These are phyloP conservation scores for Citrus cavaleriei DNA, from an alignment of 345 rosid species.

Conservation along the genomic window DNA sequence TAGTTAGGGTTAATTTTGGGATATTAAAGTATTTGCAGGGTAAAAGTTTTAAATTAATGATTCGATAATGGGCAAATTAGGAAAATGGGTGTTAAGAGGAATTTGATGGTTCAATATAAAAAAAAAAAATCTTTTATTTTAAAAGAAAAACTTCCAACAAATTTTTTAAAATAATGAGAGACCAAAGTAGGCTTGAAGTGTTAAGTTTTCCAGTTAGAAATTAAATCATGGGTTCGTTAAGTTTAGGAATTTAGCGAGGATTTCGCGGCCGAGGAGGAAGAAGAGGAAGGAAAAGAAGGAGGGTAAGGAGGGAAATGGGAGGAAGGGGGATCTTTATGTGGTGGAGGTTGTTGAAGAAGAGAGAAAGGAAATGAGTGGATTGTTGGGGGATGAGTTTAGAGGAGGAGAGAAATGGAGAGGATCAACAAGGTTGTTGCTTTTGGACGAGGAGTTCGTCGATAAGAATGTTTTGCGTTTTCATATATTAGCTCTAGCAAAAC, in stretches of 20 bases:
- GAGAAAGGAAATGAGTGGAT: constrained; percentile 52
- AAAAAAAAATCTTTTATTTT: no score
- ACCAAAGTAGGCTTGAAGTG: no score
- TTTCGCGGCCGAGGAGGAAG: constrained; percentile 66
- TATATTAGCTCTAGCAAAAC: not conserved
- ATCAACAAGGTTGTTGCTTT: constrained; percentile 81
- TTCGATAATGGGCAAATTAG: no score
- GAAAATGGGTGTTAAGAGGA: no score
- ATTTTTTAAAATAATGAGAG: no score
- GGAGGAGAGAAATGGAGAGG: constrained; percentile 70
- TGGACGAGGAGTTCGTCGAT: constrained; percentile 62
- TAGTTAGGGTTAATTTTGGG: no score
- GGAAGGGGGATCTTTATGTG: constrained; percentile 38
- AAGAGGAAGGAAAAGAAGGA: constrained; percentile 33
- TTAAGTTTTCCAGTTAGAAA: no score
- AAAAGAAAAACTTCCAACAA: no score
- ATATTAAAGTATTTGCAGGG: no score
- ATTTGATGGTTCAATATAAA: no score
- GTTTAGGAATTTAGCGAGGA: constrained; percentile 76
- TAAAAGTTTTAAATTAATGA: no score
- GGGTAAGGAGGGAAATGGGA: constrained; percentile 25
- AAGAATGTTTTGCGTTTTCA: constrained; percentile 13
- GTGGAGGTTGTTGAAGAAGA: constrained; percentile 62
- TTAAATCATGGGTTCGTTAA: constrained; percentile 47
- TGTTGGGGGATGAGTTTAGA: constrained; percentile 65